Percentiles rank a stretch among this genome's conserved stretches.
phyloP scores from a whole-genome alignment of 225 moss, liverwort and hornwort genomes.

The Thuidium tamariscinum region DNA sequence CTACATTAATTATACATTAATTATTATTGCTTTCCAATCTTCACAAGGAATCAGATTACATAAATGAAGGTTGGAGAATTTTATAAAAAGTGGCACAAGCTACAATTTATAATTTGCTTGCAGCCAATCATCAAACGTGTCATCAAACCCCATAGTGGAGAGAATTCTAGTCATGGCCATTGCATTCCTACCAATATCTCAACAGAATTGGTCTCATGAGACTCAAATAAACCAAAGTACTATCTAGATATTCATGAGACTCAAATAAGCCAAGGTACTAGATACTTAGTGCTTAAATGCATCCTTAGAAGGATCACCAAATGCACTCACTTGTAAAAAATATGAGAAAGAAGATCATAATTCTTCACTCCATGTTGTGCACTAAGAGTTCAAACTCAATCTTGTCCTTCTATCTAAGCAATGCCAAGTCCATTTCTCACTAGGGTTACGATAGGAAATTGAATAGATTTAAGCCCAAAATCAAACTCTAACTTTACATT shows the following conservation, averaged over 20 bases:
- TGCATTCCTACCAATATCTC: no score
- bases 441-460: neutral
- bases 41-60: no score
- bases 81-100: no score
- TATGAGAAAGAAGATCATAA: neutral
- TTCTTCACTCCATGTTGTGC: neutral
- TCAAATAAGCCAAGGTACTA: neutral
- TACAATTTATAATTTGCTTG: no score
- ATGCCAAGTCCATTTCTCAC: neutral
- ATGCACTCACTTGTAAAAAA: neutral
- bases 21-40: no score
- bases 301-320: neutral
- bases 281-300: neutral
- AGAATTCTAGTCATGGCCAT: no score
- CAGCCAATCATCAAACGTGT: no score
- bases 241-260: no score
- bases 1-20: no score
- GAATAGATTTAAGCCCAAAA: neutral
- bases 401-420: constrained; percentile 54
- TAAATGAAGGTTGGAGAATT: no score
- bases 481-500: neutral
- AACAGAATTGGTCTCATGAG: neutral
- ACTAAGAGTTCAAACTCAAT: neutral
- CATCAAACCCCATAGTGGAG: no score
- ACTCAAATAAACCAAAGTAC: no score